phyloP scores from a whole-genome alignment of 1,139 yeast species.

The Taphrina betulina region DNA sequence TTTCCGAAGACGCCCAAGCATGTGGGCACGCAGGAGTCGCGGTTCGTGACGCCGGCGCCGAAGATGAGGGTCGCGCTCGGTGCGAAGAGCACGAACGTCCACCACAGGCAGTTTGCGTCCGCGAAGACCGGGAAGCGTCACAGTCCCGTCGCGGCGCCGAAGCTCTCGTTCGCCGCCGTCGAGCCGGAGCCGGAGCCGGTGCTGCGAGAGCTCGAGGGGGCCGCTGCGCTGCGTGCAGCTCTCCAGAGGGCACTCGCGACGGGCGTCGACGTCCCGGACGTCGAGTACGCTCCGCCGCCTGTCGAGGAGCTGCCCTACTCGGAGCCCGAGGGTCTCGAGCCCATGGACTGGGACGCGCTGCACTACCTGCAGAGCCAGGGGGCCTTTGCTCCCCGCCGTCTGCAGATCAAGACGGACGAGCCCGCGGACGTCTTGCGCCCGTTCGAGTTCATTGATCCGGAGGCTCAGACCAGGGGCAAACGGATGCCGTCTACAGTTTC shows the following conservation, averaged over 20 bases:
- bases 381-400: neutral
- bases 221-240: conserved; percentile 24
- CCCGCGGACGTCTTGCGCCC: neutral
- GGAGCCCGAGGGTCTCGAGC: conserved; percentile 23
- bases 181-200: neutral
- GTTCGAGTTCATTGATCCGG: neutral
- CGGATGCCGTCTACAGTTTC: too few species aligned
- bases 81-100: conserved; percentile 27
- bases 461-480: neutral
- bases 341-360: conserved; percentile 30
- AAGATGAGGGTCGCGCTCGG: conserved; percentile 27
- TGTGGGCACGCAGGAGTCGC: neutral
- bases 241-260: conserved; percentile 25
- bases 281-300: conserved; percentile 30
- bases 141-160: conserved; percentile 7
- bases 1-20: conserved; percentile 32
- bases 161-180: conserved; percentile 1
- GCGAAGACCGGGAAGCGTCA: conserved; percentile 32
- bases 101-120: conserved; percentile 28
- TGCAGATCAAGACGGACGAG: neutral
- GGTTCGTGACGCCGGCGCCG: conserved; percentile 28
- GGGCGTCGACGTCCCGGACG: conserved; percentile 25
- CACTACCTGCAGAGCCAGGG: neutral
- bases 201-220: conserved; percentile 6
- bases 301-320: conserved; percentile 22